Evolutionary conservation across 306 rosid genomes (phyloP).

Genomic region (Cyclanthera cordifolia): DNA sequence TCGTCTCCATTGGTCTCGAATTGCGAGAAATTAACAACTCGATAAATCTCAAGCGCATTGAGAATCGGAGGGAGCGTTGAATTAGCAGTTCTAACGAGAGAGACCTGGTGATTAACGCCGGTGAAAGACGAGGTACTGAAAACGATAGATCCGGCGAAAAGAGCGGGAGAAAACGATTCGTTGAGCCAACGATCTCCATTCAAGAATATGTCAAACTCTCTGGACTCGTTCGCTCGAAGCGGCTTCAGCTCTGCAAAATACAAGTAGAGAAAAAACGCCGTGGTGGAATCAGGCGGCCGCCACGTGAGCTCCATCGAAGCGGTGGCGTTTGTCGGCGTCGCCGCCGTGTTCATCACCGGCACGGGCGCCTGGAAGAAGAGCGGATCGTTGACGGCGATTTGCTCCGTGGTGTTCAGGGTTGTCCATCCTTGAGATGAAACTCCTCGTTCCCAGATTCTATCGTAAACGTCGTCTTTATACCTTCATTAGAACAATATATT

Average conservation of each 20-base stretch:
- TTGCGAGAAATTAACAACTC: constrained; percentile 13
- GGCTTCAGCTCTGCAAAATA: constrained; percentile 36
- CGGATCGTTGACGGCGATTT: background rate
- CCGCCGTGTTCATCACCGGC: constrained; percentile 29
- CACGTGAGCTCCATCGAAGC: constrained; percentile 15
- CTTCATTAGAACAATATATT: constrained; percentile 15
- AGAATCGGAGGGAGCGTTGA: constrained; percentile 44
- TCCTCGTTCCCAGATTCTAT: constrained; percentile 33
- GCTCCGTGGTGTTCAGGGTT: constrained; percentile 2
- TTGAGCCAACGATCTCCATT: constrained; percentile 17
- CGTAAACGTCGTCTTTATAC: constrained; percentile 27
- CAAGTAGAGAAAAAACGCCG: constrained; percentile 21
- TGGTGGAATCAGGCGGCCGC: background rate
- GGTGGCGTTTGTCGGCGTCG: constrained; percentile 9
- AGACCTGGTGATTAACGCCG: background rate
- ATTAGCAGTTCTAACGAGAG: constrained; percentile 7
- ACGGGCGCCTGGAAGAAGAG: constrained; percentile 19
- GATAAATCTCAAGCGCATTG: constrained; percentile 41
- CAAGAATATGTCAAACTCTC: constrained; percentile 22
- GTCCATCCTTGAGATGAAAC: background rate
- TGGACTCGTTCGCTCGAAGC: constrained; percentile 22
- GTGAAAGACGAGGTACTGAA: background rate
- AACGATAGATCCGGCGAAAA: constrained; percentile 11
- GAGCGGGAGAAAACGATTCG: background rate
- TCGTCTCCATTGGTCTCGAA: constrained; percentile 28